Base-by-base conservation (phyloP, 768 basidiomycete genomes). In the Collybia mongolica region DNA sequence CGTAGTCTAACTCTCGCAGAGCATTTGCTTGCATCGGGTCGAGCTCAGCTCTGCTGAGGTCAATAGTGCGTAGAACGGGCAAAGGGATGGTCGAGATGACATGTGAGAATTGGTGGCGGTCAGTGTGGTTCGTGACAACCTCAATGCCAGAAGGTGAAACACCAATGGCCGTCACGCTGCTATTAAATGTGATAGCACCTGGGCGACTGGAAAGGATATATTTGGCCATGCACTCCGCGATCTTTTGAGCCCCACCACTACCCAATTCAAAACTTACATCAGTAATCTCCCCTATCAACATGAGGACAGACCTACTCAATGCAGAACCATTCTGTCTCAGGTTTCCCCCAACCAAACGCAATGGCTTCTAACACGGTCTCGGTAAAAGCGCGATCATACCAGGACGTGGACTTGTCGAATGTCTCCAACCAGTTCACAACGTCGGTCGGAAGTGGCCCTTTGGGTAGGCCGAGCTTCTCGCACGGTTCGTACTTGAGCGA, bases 381-480 rank as follows among this genome's bases (percentile, higher is more conserved):
- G 1, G 66, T 54, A 35, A 74, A 55, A 15, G 62, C 62, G 0
- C 61, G 60, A 49, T 75, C 68, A 53, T 65, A 75, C 51, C 56
- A 63, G 1, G 64, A 66, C 4, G 62, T 61, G 23, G 54, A 60
- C 14, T 57, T 60, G 32, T 60, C 65, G 11, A 74, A 64, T 7
- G 66, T 69, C 44, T 69, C 67, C 49, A 57, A 52, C 62, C 68
- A 75, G 51, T 70, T 65, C 24, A 72, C 54, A 7, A 66, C 57
- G 17, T 57, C 43, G 19, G 44, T 47, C 12, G 61, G 51, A 19
- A 47, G 49, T 15, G 29, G 38, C 5, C 39, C 7, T 7, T 4
- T 3, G 24, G 24, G 24, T 26, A 26, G 3, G 7, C 24, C 24
- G 7, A 26, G 24, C 3, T 26, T 26, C 24, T 26, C 7, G 24